Evolutionary conservation across 169 alveolate species (phyloP), one percentile per base, ranked within the genome.

Genomic region (Cryptosporidium tyzzeri): DNA sequence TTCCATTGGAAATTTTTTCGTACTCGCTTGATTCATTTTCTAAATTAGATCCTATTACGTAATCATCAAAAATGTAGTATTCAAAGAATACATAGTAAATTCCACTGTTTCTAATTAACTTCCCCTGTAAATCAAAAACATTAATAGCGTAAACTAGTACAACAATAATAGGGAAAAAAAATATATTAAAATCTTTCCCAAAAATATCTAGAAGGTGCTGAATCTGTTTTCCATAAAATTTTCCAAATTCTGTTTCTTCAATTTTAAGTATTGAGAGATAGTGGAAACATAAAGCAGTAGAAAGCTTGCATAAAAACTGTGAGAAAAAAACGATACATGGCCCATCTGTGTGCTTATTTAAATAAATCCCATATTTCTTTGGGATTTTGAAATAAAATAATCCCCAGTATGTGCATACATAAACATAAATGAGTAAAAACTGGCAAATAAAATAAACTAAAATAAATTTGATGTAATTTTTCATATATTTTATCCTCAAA

Each of bases 331-430:
- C 74, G 3, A 58, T 29, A 29, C 73, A 75, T 1, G 89, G 18
- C 26, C 74, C 62, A 80, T 59, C 75, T 29, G 74, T 80, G 5
- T 71, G 85, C 12, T 62, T 59, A 35, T 80, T 44, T 29, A 61
- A 80, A 80, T 80, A 80, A 18, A 80, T 80, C 48, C 89, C 74
- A 23, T 80, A 80, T 48, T 80, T 80, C 29, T 80, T 80, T 80
- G 74, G 74, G 41, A 80, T 26, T 58, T 80, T 80, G 21, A 59
- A 59, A 62, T 29, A 37, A 59, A 59, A 62, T 23, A 80, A 35
- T 8, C 73, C 65, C 45, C 74, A 80, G 37, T 31, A 80, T 23
- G 74, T 59, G 39, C 80, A 80, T 8, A 80, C n/a, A 37, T 59
- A 75, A 62, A 80, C 48, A 23, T 59, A 80, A 41, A 62, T 62